phyloP scores from a whole-genome alignment of 768 basidiomycete species.

The Basidioascus undulatus region DNA sequence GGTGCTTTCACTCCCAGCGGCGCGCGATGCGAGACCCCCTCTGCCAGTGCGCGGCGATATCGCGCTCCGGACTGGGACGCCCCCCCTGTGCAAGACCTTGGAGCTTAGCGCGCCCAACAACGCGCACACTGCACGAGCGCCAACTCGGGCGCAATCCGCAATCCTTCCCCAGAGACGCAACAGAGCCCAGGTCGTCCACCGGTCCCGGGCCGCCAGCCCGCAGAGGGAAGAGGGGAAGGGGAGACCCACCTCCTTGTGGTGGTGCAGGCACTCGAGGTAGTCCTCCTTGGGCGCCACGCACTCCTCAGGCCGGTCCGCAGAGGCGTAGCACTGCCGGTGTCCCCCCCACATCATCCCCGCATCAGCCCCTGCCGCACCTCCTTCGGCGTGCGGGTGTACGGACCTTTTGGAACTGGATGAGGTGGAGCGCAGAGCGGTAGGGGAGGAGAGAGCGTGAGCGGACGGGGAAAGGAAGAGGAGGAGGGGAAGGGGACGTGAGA shows the following conservation, averaged over 20 bases:
- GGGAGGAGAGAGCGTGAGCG: neutral
- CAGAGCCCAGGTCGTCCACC: neutral
- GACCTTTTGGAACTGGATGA: constrained; percentile 16
- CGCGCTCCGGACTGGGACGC: neutral
- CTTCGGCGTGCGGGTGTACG: no score
- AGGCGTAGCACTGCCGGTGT: constrained; percentile 51
- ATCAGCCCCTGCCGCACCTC: no score
- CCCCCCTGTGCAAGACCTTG: neutral
- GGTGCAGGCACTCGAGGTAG: constrained; percentile 78
- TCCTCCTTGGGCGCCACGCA: constrained; percentile 54
- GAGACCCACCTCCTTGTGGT: constrained; percentile 52
- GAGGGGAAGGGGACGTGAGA: no score
- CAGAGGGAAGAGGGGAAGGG: neutral
- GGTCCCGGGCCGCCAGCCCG: neutral
- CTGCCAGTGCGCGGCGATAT: neutral
- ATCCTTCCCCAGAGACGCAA: neutral
- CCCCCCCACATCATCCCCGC: no score
- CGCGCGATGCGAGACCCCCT: neutral
- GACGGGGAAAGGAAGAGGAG: no score
- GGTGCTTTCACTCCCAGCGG: neutral
- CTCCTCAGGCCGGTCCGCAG: constrained; percentile 44
- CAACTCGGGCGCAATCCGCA: neutral
- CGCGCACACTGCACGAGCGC: neutral
- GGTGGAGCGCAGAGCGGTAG: no score
- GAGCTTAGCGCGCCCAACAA: neutral